Conservation (phyloP, 2,329 filamentous ascomycete species). For the Cladosporium sp. region DNA sequence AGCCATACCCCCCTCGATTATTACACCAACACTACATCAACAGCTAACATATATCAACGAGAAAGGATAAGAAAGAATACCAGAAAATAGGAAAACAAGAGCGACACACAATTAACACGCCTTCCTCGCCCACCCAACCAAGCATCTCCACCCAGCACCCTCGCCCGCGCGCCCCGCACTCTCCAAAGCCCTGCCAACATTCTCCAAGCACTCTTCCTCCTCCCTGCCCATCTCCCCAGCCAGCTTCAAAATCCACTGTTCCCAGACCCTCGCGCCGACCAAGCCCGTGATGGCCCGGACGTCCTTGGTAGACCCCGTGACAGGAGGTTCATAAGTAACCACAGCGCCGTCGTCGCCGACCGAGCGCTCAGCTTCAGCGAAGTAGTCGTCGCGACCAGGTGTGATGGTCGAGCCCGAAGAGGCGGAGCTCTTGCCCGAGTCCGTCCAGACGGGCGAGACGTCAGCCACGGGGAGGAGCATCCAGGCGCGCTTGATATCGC, state of each 20-base stretch:
- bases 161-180: constrained; percentile 54
- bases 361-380: constrained; percentile 33
- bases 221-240: constrained; percentile 80
- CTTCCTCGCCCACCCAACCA: constrained; percentile 62
- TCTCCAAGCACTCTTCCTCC: constrained; percentile 53
- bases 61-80: background rate
- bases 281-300: constrained; percentile 67
- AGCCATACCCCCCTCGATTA: background rate
- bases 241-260: constrained; percentile 89
- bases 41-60: background rate
- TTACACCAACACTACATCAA: background rate
- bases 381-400: constrained; percentile 12
- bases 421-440: constrained; percentile 29
- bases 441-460: constrained; percentile 42
- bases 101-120: constrained; percentile 22
- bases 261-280: constrained; percentile 87
- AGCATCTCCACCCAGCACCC: constrained; percentile 57
- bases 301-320: constrained; percentile 38
- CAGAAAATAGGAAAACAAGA: background rate
- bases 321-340: constrained; percentile 31
- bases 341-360: constrained; percentile 38
- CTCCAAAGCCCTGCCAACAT: constrained; percentile 58
- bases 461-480: constrained; percentile 76
- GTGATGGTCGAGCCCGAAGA: constrained; percentile 14
- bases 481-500: constrained; percentile 81